phyloP scores from a whole-genome alignment of 768 basidiomycete genomes.

The Boletus reticulatus region DNA sequence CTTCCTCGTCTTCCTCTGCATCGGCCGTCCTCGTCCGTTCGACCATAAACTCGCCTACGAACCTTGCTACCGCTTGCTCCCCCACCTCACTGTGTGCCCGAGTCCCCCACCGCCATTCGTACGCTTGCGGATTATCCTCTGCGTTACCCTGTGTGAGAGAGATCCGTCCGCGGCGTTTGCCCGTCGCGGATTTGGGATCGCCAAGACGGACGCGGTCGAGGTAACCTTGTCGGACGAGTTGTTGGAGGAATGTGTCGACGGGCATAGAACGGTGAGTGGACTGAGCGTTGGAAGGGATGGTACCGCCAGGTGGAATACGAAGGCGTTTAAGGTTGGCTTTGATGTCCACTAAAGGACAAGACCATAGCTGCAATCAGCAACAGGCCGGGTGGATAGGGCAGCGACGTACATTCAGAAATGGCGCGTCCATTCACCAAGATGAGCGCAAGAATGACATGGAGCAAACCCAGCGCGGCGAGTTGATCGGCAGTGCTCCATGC shows the following conservation, averaged over 20 bases:
- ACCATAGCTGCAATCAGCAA: neutral
- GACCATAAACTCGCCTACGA: conserved; percentile 78
- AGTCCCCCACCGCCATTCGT: conserved; percentile 87
- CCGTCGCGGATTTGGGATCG: conserved; percentile 41
- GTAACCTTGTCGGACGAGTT: conserved; percentile 69
- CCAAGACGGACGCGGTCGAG: conserved; percentile 66
- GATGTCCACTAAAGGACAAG: conserved; percentile 57
- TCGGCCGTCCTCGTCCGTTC: conserved; percentile 15
- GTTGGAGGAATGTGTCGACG: conserved; percentile 64
- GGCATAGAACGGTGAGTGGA: conserved; percentile 50
- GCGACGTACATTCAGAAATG: conserved; percentile 62
- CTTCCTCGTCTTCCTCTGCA: conserved; percentile 18
- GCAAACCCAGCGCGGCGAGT: conserved; percentile 65
- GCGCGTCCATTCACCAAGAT: conserved; percentile 80
- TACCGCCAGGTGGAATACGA: conserved; percentile 48
- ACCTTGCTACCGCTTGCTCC: conserved; percentile 69
- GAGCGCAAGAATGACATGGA: conserved; percentile 79
- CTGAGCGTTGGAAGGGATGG: conserved; percentile 50
- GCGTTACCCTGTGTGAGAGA: conserved; percentile 37
- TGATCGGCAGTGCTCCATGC: conserved; percentile 72
- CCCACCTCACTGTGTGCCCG: conserved; percentile 81
- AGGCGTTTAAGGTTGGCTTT: conserved; percentile 68
- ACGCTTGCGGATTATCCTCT: conserved; percentile 26
- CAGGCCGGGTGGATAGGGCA: neutral
- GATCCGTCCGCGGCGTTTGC: conserved; percentile 57